Base-by-base conservation (phyloP, 208 protist genomes). In the Wallacemonas rigidus region DNA sequence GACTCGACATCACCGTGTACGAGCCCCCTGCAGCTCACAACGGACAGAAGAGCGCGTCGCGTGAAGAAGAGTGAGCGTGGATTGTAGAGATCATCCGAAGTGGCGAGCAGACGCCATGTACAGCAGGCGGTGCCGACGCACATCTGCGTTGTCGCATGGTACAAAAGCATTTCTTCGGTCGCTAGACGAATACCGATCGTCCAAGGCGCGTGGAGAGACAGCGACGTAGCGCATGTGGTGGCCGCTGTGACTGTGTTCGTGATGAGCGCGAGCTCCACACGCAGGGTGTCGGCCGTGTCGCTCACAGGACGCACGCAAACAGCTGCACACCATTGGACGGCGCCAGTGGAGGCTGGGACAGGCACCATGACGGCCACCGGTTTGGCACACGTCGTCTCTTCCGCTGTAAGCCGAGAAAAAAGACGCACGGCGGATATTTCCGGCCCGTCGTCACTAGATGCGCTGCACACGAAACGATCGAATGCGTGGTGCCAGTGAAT, bases 31-130 rank as follows among this genome's bases (percentile, higher is more conserved):
- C 53, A 44, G 38, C 40, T 43, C n/a, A 12, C 44, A 0, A 72
- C 43, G 11, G 9, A 9, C 54, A 72, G 53, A 9, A 11, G 7
- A 11, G 38, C 68, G 8, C 50, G 53, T 11, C 53, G 68, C 9
- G 50, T 56, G 26, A 72, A 72, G 54, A 72, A 72, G 39, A 72
- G 35, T 7, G 17, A 2, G 43, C 50, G 68, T 17, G 68, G 68
- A 40, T 44, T 12, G 53, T 62, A 60, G 26, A 60, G 55, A 26
- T 61, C 38, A 11, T 72, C 40, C 4, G 68, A 48, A 40, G 68
- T 54, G 17, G n/a, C 38, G 35, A 72, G 68, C 54, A 72, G 68
- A 2, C 68, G 68, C 50, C 53, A 62, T 39, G 35, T 17, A 50
- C n/a, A 39, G 54, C 41, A 63, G 40, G 39, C 39, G 9, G 36